phyloP scores from a whole-genome alignment of 352 stramenopile species.

The Pythium coloratum region DNA sequence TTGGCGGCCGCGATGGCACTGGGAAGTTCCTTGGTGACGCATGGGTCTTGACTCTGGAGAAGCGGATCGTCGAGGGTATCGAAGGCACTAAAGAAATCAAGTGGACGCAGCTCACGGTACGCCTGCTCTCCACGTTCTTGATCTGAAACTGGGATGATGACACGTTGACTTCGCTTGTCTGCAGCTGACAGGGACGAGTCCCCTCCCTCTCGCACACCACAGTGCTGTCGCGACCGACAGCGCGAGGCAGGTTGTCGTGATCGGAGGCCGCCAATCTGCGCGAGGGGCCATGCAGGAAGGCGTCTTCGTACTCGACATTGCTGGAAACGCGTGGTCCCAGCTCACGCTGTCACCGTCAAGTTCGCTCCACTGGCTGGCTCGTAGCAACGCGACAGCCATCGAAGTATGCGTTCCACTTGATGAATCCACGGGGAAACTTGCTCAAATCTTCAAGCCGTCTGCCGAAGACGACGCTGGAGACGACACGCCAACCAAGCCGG shows the following conservation, averaged over 20 bases:
- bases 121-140: neutral
- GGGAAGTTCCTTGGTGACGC: slow-evolving; percentile 42
- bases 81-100: slow-evolving; percentile 19
- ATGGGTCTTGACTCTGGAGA: slow-evolving; percentile 43
- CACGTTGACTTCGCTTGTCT: neutral
- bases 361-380: slow-evolving; percentile 18
- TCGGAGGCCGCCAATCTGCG: slow-evolving; percentile 39
- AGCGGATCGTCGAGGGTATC: neutral
- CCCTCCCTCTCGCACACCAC: slow-evolving; percentile 54
- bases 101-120: slow-evolving; percentile 46
- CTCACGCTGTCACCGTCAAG: neutral
- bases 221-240: slow-evolving; percentile 38
- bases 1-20: slow-evolving; percentile 44
- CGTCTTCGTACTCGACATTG: slow-evolving; percentile 56
- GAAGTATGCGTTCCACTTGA: slow-evolving; percentile 23
- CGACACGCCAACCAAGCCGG: neutral
- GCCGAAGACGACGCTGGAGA: neutral
- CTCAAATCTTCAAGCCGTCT: slow-evolving; percentile 13
- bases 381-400: slow-evolving; percentile 16
- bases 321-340: slow-evolving; percentile 44
- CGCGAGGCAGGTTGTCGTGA: slow-evolving; percentile 42
- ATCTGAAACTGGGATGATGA: neutral
- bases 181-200: slow-evolving; percentile 49
- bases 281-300: slow-evolving; percentile 31
- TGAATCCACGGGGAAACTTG: slow-evolving; percentile 14